Evolutionary conservation across 2,329 filamentous ascomycete species (phyloP).

Genomic region (Penicillium glabrum): DNA sequence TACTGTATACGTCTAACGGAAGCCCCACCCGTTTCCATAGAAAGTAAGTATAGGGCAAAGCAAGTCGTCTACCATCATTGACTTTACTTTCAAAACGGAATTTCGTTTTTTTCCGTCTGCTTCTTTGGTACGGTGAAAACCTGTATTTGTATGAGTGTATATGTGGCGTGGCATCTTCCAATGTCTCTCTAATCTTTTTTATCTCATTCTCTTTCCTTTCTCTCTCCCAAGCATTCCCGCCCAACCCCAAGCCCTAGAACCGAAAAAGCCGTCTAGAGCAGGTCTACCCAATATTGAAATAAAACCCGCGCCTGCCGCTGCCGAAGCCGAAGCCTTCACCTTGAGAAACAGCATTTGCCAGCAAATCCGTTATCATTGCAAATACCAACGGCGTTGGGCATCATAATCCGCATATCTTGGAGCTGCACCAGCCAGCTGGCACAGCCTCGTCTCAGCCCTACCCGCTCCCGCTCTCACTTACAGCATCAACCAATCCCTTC

Average conservation of each 20-base stretch:
- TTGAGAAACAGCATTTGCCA: not conserved
- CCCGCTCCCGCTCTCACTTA: slow-evolving; percentile 7
- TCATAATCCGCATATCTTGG: slow-evolving; percentile 16
- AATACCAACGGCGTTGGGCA: slow-evolving; percentile 17
- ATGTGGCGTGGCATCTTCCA: slow-evolving; percentile 15
- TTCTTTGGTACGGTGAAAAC: slow-evolving; percentile 13
- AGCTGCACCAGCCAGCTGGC: slow-evolving; percentile 1
- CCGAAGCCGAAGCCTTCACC: not conserved
- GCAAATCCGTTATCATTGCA: not conserved
- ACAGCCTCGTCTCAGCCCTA: slow-evolving; percentile 18
- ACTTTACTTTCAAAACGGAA: slow-evolving; percentile 12
- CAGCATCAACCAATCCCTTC: slow-evolving; percentile 16
- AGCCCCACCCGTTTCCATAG: slow-evolving; percentile 32
- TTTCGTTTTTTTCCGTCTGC: slow-evolving; percentile 9
- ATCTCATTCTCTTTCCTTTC: slow-evolving; percentile 1
- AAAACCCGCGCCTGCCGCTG: not conserved
- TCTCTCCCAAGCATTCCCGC: not conserved
- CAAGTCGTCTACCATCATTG: slow-evolving; percentile 4
- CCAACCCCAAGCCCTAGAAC: not conserved
- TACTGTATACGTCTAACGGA: slow-evolving; percentile 2
- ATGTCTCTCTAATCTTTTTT: slow-evolving; percentile 7
- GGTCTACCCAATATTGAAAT: not conserved
- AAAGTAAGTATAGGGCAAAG: slow-evolving; percentile 20
- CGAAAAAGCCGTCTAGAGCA: not conserved
- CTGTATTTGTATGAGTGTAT: slow-evolving; percentile 16